Conservation (phyloP, 2,329 filamentous ascomycete species). For the Alternaria gaisen region DNA sequence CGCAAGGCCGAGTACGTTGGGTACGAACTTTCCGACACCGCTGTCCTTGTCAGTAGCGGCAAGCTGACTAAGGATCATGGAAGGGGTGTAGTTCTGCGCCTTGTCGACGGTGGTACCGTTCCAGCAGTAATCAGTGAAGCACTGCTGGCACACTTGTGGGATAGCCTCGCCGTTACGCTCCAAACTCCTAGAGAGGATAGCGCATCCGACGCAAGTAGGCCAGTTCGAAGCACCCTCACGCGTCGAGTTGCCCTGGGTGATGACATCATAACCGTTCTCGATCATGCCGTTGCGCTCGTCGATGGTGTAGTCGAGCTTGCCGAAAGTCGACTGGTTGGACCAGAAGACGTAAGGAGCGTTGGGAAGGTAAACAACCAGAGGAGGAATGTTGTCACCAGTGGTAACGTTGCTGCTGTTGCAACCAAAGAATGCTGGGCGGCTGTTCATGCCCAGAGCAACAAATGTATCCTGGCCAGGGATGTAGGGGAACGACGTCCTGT, state of each 20-base stretch:
- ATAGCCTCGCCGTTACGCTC: slow-evolving; percentile 73
- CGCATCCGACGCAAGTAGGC: slow-evolving; percentile 87
- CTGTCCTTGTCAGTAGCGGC: slow-evolving; percentile 31
- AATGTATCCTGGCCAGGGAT: slow-evolving; percentile 81
- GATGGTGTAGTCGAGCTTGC: slow-evolving; percentile 67
- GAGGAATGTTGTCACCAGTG: slow-evolving; percentile 57
- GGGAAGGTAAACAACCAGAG: slow-evolving; percentile 86
- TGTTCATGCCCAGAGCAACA: slow-evolving; percentile 78
- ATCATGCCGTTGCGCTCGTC: slow-evolving; percentile 80
- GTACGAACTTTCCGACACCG: slow-evolving; percentile 34
- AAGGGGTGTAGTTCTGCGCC: slow-evolving; percentile 40
- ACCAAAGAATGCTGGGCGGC: slow-evolving; percentile 80
- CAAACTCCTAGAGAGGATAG: slow-evolving; percentile 79
- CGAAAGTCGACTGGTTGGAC: slow-evolving; percentile 82
- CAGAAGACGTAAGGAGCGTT: slow-evolving; percentile 80
- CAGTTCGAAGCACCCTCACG: slow-evolving; percentile 70
- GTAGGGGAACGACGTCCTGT: slow-evolving; percentile 75
- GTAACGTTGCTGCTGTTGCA: slow-evolving; percentile 74
- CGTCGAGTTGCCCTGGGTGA: slow-evolving; percentile 83
- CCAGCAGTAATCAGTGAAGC: slow-evolving; percentile 91
- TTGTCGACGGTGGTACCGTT: slow-evolving; percentile 71
- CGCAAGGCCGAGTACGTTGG: slow-evolving; percentile 32
- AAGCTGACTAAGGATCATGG: slow-evolving; percentile 25
- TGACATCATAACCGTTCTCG: slow-evolving; percentile 83
- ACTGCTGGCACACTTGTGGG: slow-evolving; percentile 75